phyloP scores from a whole-genome alignment of 257 asterid species.

The Solanum gandarillasii region DNA sequence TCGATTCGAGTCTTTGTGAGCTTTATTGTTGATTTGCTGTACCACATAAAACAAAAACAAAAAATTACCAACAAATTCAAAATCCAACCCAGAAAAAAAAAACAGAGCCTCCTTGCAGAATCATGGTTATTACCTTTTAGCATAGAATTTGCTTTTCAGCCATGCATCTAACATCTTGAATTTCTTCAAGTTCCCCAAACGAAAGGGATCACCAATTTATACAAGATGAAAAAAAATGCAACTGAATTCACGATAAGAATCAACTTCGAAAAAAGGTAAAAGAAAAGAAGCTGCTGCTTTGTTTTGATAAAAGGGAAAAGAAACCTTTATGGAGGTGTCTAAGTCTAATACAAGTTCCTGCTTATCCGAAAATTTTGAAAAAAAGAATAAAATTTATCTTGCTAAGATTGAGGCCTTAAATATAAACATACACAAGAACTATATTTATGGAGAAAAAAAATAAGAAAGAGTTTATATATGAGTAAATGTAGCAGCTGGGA shows the following conservation, averaged over 20 bases:
- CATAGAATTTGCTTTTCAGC: slow-evolving; percentile 54
- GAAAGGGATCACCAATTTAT: background rate
- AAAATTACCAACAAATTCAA: background rate
- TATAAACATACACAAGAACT: background rate
- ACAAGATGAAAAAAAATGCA: slow-evolving; percentile 20
- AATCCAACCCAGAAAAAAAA: background rate
- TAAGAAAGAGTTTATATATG: background rate
- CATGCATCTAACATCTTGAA: slow-evolving; percentile 48
- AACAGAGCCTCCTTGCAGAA: background rate
- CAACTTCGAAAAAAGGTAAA: slow-evolving; percentile 12
- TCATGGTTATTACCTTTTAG: slow-evolving; percentile 43
- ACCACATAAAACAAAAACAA: background rate
- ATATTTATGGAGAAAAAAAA: background rate
- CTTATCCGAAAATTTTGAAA: background rate
- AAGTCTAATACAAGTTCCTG: background rate
- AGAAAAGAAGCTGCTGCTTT: slow-evolving; percentile 23
- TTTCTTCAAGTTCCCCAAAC: background rate
- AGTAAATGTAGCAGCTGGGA: background rate
- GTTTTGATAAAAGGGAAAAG: background rate
- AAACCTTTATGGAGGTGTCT: background rate
- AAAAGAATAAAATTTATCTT: background rate
- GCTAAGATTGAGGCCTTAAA: background rate
- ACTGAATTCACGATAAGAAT: slow-evolving; percentile 14
- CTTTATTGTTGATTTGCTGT: slow-evolving; percentile 64
- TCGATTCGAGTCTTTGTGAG: slow-evolving; percentile 50